phyloP scores from a whole-genome alignment of 257 asterid species.

The Ballota nigra region DNA sequence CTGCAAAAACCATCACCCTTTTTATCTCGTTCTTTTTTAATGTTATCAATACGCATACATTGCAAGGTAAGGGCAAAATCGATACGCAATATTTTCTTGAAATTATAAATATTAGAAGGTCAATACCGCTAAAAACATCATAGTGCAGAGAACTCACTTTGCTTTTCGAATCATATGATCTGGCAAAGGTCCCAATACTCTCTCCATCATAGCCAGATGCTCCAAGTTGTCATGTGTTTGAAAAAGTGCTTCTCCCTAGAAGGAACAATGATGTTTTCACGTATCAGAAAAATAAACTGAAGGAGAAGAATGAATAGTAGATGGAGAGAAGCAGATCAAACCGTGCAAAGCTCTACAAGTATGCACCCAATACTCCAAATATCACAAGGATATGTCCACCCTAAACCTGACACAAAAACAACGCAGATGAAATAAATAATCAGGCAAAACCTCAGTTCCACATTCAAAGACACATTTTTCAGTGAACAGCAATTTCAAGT shows the following conservation, averaged over 20 bases:
- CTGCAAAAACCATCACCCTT: conserved; percentile 28
- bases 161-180: conserved; percentile 54
- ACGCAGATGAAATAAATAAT: background rate
- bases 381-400: conserved; percentile 59
- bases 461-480: background rate
- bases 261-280: background rate
- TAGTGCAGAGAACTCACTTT: conserved; percentile 23
- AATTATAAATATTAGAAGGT: too few species aligned
- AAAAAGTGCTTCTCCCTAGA: conserved; percentile 48
- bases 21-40: background rate
- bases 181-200: conserved; percentile 49
- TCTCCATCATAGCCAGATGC: conserved; percentile 70
- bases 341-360: conserved; percentile 56
- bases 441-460: background rate
- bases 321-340: conserved; percentile 28
- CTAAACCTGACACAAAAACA: conserved; percentile 41
- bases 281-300: conserved; percentile 15
- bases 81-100: too few species aligned
- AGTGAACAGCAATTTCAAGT: background rate
- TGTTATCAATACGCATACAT: too few species aligned
- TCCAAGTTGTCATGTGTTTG: conserved; percentile 60
- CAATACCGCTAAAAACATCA: background rate
- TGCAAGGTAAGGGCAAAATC: background rate
- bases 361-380: conserved; percentile 59
- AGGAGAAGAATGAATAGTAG: background rate